Base-by-base conservation (phyloP, 1,284 basidiomycete genomes). In the Cutaneotrichosporon mucoides region DNA sequence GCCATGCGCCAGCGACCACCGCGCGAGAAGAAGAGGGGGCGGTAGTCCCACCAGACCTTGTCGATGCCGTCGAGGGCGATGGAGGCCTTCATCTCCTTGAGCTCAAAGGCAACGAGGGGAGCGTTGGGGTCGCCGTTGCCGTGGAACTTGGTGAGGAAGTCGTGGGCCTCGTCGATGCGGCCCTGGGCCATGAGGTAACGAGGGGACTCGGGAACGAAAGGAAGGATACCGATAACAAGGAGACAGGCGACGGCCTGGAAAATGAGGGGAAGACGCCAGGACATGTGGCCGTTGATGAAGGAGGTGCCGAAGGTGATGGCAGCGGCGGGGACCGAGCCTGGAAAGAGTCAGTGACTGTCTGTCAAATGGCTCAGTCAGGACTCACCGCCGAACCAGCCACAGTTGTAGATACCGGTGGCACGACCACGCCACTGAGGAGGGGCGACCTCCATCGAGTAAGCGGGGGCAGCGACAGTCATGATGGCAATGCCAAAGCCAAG, bases 121-220 rank as follows among this genome's bases (percentile, higher is more conserved):
- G 72, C 45, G 24, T 68, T 44, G 10, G 56, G 58, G 53, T 72
- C 63, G 33, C 67, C 69, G 46, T 68, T 66, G 8, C 73, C 70
- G 62, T 71, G 89, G 15, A 90, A 81, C 69, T 89, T 87, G 12
- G 87, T 85, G 24, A 91, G 82, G 63, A 90, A 83, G 63, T 85
- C 79, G 13, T 87, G 81, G 0, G 88, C 88, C 66, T 90, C 87
- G 0, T 80, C 82, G 55, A 87, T 83, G 6, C 62, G 59, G 24
- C 66, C 64, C n/a, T 66, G 61, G 6, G 62, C 59, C 33, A 67
- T 59, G n/a, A 68, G 60, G 45, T 50, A 72, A 15, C 68, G 67
- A 1, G 68, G 70, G 0, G 64, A 66, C 55, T 72, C 67, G 24
- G 67, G 70, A 0, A 68, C 60, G 42, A 70, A 64, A 5, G 64